Evolutionary conservation across 2,329 filamentous ascomycete species (phyloP), one percentile per base, ranked within the genome.

Genomic region (Dothidotthia symphoricarpi): DNA sequence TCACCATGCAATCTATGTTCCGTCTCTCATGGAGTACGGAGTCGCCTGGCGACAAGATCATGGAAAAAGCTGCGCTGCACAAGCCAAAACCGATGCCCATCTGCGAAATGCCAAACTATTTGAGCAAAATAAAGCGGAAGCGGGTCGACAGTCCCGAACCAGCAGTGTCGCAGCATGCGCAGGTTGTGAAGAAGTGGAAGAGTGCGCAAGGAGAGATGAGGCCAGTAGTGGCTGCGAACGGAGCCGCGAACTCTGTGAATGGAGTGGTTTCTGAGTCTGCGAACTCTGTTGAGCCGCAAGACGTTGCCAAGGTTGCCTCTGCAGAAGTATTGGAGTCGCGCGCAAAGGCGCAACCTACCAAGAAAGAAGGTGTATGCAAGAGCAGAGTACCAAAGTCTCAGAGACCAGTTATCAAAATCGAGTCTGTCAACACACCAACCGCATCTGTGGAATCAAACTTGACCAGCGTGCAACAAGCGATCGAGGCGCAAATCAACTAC

Each of bases 401-500:
- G 35, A 53, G 52, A 36, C 29, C 48, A 32, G 29, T 49, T 41
- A 45, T 43, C 41, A 56, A 56, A 48, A 31, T 54, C 30, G 51
- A 51, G 35, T 36, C 57, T 39, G 41, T 41, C 54, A 48, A 45
- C 45, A 45, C 47, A 17, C 41, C 55, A 31, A 42, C 53, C 6
- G 42, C 54, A 24, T 43, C 56, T 46, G 61, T 59, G 47, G 55
- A 52, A 25, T 48, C 58, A 22, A 54, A 49, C 36, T 39, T 59
- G 46, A 82, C 65, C 25, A 73, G 71, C 41, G 77, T 85, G 47
- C 81, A 81, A 61, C 83, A 90, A 54, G 77, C 78, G 24, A 85
- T 97, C 61, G 84, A 89, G 61, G 82, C 88, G 46, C 86, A 96
- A 68, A 85, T 97, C 66, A 87, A 89, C 59, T 80, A 93, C 51